A percentile compares a stretch with the other conserved stretches of the same genome.
phyloP scores from a whole-genome alignment of 345 rosid species.

The Aquilaria yunnanensis region DNA sequence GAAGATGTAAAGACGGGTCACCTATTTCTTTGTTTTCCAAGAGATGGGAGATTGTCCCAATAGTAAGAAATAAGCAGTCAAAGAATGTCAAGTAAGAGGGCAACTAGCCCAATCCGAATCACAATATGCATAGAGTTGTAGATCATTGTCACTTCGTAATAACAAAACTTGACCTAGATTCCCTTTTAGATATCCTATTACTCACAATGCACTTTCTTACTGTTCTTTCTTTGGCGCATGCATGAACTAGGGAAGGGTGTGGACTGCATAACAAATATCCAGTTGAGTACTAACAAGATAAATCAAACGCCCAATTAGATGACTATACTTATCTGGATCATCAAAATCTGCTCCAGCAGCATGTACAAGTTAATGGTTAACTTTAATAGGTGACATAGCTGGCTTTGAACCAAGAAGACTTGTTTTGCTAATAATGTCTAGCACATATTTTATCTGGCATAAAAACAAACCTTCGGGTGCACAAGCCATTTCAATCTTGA shows the following conservation, averaged over 20 bases:
- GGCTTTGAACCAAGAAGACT: not conserved
- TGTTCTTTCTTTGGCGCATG: not conserved
- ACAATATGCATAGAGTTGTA: not conserved
- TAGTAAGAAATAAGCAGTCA: too few species aligned
- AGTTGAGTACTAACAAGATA: constrained; percentile 1
- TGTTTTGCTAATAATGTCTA: not conserved
- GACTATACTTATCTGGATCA: not conserved
- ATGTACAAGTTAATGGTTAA: not conserved
- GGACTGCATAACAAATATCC: constrained; percentile 2
- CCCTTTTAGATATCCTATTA: not conserved
- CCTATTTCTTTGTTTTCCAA: too few species aligned
- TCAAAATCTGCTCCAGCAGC: not conserved
- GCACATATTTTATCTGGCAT: not conserved
- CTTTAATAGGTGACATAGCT: not conserved
- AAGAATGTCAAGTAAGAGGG: not conserved
- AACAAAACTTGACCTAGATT: not conserved
- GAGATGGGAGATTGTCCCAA: too few species aligned
- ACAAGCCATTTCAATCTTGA: not conserved
- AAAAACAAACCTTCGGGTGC: not conserved
- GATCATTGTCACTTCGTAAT: not conserved
- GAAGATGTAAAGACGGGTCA: too few species aligned
- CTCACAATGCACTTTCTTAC: not conserved
- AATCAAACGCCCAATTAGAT: constrained; percentile 9
- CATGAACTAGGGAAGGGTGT: constrained; percentile 10
- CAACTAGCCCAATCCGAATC: not conserved